Evolutionary conservation across 2,329 filamentous ascomycete species (phyloP).

Genomic region (Penicillium sp.): DNA sequence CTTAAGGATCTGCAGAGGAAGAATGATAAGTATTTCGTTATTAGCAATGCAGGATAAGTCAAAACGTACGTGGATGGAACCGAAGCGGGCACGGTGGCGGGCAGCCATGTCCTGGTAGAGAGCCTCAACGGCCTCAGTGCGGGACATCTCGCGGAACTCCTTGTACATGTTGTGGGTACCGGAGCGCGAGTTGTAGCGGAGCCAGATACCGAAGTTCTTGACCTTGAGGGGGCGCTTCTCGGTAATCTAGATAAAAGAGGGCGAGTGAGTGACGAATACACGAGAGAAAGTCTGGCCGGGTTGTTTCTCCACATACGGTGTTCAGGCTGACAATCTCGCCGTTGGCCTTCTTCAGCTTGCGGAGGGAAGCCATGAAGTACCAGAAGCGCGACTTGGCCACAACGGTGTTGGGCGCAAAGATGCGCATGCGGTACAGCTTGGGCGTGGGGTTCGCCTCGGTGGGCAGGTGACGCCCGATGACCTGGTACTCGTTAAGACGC

Average conservation of each 20-base stretch:
- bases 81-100: constrained; percentile 96
- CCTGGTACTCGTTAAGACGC: constrained; percentile 99
- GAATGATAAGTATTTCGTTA: not conserved
- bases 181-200: constrained; percentile 99
- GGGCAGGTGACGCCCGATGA: constrained; percentile 99
- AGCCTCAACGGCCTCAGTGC: constrained; percentile 91
- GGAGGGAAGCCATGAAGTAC: constrained; percentile 99
- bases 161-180: constrained; percentile 99
- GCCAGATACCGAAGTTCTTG: constrained; percentile 99
- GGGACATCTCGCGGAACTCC: constrained; percentile 99
- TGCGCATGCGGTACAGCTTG: constrained; percentile 99
- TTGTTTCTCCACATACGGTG: constrained; percentile 66
- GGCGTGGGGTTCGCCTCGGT: constrained; percentile 95
- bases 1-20: constrained; percentile 79
- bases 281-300: not conserved
- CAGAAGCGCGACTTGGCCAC: constrained; percentile 99
- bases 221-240: constrained; percentile 99
- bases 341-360: constrained; percentile 99
- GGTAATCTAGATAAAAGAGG: constrained; percentile 67
- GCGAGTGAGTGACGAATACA: constrained; percentile 22
- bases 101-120: constrained; percentile 99
- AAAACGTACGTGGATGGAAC: constrained; percentile 90
- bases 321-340: constrained; percentile 99
- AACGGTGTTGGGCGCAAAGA: constrained; percentile 96
- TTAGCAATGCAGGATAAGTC: not conserved